A percentile compares a stretch with the other conserved stretches of the same genome.
phyloP scores from a whole-genome alignment of 768 basidiomycete genomes.

The Amanita polypyramis region DNA sequence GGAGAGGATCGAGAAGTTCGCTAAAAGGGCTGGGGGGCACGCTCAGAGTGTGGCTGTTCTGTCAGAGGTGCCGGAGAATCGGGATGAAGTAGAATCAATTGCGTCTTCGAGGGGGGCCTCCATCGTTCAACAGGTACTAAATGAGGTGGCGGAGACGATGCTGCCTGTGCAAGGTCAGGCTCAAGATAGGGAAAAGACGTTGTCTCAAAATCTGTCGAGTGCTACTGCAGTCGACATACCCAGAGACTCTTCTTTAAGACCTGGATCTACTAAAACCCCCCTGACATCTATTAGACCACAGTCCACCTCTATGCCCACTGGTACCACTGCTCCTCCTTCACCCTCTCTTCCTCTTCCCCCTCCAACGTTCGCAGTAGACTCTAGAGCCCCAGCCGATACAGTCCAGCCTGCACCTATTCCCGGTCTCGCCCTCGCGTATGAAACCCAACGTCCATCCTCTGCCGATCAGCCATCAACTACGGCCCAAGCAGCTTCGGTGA shows the following conservation, averaged over 20 bases:
- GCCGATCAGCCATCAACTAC: conserved; percentile 30
- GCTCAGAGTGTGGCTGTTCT: neutral
- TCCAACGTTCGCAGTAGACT: no score
- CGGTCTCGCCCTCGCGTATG: neutral
- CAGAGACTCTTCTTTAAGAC: no score
- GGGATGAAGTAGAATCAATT: neutral
- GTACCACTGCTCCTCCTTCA: no score
- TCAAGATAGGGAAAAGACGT: no score
- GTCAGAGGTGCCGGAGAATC: neutral
- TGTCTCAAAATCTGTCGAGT: no score
- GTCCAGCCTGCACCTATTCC: neutral
- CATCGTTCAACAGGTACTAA: neutral
- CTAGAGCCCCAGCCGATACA: neutral
- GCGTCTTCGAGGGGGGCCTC: conserved; percentile 2
- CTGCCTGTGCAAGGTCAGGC: no score
- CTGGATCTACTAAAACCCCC: no score
- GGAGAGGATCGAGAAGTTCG: conserved; percentile 6
- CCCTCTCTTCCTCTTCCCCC: no score
- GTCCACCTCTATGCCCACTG: neutral
- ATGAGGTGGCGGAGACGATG: no score
- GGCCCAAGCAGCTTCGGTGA: conserved; percentile 20
- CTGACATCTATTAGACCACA: no score
- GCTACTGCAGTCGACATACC: no score
- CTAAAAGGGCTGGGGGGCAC: neutral
- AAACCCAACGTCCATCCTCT: conserved; percentile 11